Conservation (phyloP, 495 filamentous ascomycete species). For the Aeminium ludgeri region DNA sequence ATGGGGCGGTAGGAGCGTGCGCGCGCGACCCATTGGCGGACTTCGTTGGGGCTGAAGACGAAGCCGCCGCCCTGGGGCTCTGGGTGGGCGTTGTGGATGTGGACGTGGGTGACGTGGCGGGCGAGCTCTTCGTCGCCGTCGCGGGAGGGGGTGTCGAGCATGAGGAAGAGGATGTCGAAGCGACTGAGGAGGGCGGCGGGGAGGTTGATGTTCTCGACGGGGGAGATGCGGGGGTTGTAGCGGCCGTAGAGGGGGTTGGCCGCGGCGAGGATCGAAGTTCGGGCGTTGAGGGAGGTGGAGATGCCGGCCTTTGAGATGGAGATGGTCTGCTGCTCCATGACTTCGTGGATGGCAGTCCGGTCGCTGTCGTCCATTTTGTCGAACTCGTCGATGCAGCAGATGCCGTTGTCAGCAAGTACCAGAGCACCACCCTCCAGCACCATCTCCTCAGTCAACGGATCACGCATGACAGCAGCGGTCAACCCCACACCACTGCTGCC, state of each 20-base stretch:
- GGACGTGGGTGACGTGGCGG: constrained; percentile 86
- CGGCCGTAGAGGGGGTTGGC: constrained; percentile 95
- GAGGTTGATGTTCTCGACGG: constrained; percentile 97
- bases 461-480: constrained; percentile 94
- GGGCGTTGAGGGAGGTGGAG: constrained; percentile 85
- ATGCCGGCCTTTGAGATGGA: constrained; percentile 98
- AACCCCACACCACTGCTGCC: constrained; percentile 93
- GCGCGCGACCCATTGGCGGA: constrained; percentile 87
- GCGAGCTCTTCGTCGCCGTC: constrained; percentile 89
- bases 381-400: constrained; percentile 99
- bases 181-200: constrained; percentile 88
- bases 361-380: constrained; percentile 99
- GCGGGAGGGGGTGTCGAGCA: constrained; percentile 77
- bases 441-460: constrained; percentile 98
- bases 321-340: constrained; percentile 99
- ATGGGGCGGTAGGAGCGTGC: constrained; percentile 75
- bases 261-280: constrained; percentile 92
- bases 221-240: constrained; percentile 91
- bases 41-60: constrained; percentile 75
- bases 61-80: constrained; percentile 45
- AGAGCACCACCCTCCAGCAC: constrained; percentile 91
- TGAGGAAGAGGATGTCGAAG: constrained; percentile 93
- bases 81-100: constrained; percentile 92
- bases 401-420: constrained; percentile 91
- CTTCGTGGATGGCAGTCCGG: constrained; percentile 95